Base-by-base conservation (phyloP, 2,329 filamentous ascomycete species). In the Microascus cirrosus region DNA sequence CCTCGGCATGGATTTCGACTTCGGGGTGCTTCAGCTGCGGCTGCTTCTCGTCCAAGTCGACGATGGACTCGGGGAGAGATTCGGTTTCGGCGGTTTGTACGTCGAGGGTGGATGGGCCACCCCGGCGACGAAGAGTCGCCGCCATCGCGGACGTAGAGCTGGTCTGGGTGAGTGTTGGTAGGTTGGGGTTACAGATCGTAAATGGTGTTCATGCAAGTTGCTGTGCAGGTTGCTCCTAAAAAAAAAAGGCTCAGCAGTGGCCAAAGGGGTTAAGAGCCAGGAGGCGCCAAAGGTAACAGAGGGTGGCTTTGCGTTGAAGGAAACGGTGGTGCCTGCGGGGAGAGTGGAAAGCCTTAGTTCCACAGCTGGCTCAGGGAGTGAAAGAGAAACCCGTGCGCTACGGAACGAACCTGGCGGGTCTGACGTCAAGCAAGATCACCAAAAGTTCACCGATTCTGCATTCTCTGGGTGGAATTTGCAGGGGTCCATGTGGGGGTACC, bases 1-100 rank as follows among this genome's bases (percentile, higher is more conserved):
- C 68, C 59, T 76, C 74, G 58, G 77, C 68, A 58, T 73, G 71
- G 22, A 32, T 48, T 34, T 55, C 48, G n/a, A 35, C 50, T 45
- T 54, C n/a, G 15, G 50, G 18, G 24, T 34, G 15, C 4, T 71
- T 66, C 48, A 63, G 45, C 66, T 34, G 64, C 57, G 25, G 55
- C 42, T 51, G 55, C 39, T 54, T 58, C 18, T 59, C 58, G 11
- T 56, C 50, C 20, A 18, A 25, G n/a, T 57, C 34, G n/a, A n/a
- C n/a, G 7, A 25, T 57, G 20, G 11, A 15, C 34, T 52, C 55
- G 15, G 34, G n/a, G 15, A 18, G 28, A 4, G 18, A 42, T 10
- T 63, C 62, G 58, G 60, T 64, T 1, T 62, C 63, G 24, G 59
- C 34, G 39, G 42, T 32, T 35, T 52, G 28, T 42, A 34, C 51